Evolutionary conservation across 78 protist species (phyloP).

Genomic region (slime mould (Dictyostelium discoideum)): DNA sequence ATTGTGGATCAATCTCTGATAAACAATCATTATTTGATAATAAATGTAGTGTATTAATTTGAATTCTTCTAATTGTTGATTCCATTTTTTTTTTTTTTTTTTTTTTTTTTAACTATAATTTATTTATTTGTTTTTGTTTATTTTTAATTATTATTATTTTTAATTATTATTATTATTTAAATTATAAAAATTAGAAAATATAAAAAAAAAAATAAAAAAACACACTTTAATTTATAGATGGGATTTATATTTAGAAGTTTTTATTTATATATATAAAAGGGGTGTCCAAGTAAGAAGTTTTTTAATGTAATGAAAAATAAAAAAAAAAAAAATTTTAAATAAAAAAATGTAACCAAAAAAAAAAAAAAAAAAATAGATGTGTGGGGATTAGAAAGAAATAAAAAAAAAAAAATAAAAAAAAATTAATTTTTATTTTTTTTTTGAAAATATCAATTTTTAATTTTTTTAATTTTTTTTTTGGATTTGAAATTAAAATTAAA

Average conservation of each 20-base stretch:
- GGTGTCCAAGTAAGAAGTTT: background rate
- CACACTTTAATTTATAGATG: no score
- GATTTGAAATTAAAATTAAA: no score
- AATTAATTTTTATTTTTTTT: no score
- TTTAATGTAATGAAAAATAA: background rate
- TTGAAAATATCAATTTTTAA: background rate
- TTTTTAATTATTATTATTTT: no score
- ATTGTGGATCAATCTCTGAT: background rate
- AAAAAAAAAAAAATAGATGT: background rate
- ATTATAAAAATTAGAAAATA: no score
- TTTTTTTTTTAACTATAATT: background rate
- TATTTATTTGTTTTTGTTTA: background rate
- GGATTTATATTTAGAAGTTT: no score
- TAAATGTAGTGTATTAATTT: background rate
- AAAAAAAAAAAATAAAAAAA: no score
- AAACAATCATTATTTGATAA: background rate
- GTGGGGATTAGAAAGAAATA: background rate
- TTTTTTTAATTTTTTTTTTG: background rate
- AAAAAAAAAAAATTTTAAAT: no score
- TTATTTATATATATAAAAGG: background rate
- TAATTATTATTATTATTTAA: no score
- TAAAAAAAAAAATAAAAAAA: no score
- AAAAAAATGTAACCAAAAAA: background rate
- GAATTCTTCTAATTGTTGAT: slow-evolving; percentile 26
- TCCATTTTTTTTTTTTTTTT: background rate